These are phyloP conservation scores for Discostella stelligeroides DNA, from an alignment of 108 stramenopile genomes.

Conservation along the genomic window DNA sequence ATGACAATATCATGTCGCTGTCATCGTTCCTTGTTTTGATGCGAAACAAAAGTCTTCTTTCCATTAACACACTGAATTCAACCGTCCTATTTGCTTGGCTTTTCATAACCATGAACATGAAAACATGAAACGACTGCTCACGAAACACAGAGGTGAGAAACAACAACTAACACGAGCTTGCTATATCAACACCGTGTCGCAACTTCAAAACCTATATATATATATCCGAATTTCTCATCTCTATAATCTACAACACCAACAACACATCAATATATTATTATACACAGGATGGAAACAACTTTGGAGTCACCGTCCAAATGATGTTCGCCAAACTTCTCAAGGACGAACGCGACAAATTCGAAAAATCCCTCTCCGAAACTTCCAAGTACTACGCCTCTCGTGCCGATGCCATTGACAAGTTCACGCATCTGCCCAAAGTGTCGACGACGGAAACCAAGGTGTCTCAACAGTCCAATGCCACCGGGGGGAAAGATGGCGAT, in stretches of 20 bases:
- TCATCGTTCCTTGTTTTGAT: too few relatives aligned
- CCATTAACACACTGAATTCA: too few relatives aligned
- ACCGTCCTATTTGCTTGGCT: neutral
- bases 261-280: conserved; percentile 21
- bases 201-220: too few relatives aligned
- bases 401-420: conserved; percentile 62
- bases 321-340: conserved; percentile 58
- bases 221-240: too few relatives aligned
- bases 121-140: too few relatives aligned
- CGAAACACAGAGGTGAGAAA: too few relatives aligned
- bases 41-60: too few relatives aligned
- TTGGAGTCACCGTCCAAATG: conserved; percentile 75
- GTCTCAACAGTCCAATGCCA: conserved; percentile 30
- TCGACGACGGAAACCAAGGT: conserved; percentile 30
- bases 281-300: conserved; percentile 82
- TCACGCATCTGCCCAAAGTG: conserved; percentile 50
- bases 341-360: conserved; percentile 47
- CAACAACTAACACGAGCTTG: too few relatives aligned
- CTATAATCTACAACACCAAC: neutral
- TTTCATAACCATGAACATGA: neutral
- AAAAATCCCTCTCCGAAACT: conserved; percentile 43
- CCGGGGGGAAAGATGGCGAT: conserved; percentile 65
- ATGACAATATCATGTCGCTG: too few relatives aligned
- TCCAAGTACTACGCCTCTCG: conserved; percentile 67
- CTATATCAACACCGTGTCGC: too few relatives aligned